Evolutionary conservation across 2,329 filamentous ascomycete species (phyloP).

Genomic region (Byssoonygena ceratinophila): DNA sequence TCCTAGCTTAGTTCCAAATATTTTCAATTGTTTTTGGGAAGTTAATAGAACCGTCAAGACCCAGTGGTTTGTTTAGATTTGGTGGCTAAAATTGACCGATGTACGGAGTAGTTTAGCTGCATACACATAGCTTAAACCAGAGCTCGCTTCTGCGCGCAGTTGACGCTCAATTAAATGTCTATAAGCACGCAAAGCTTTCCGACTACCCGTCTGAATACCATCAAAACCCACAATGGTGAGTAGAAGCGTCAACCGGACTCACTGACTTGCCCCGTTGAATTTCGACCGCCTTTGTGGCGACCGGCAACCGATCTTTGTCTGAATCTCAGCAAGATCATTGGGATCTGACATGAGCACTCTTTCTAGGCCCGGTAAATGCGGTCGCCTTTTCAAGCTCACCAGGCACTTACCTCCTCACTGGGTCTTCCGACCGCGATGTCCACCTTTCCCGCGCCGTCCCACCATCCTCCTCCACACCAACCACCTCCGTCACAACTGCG

Average conservation of each 20-base stretch:
- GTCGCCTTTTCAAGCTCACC: conserved; percentile 62
- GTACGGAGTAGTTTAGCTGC: neutral
- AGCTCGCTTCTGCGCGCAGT: too few species aligned
- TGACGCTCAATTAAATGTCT: conserved; percentile 20
- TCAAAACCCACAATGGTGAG: conserved; percentile 38
- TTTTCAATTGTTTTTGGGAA: neutral
- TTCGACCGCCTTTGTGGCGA: neutral
- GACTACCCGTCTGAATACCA: conserved; percentile 32
- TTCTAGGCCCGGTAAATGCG: conserved; percentile 58
- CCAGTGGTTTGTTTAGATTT: neutral
- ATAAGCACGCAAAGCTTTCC: conserved; percentile 27
- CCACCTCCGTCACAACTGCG: conserved; percentile 28
- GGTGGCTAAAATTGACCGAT: neutral
- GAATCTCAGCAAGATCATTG: too few species aligned
- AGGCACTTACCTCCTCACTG: conserved; percentile 71
- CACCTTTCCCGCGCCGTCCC: conserved; percentile 64
- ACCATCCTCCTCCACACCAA: conserved; percentile 28
- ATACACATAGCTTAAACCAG: neutral
- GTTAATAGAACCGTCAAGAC: neutral
- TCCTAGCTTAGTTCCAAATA: neutral
- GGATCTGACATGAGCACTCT: neutral
- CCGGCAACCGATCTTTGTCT: neutral
- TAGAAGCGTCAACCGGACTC: neutral
- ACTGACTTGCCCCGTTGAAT: neutral
- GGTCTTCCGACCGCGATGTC: conserved; percentile 72